Conservation (phyloP, 306 rosid species). For the Gillenia trifoliata region DNA sequence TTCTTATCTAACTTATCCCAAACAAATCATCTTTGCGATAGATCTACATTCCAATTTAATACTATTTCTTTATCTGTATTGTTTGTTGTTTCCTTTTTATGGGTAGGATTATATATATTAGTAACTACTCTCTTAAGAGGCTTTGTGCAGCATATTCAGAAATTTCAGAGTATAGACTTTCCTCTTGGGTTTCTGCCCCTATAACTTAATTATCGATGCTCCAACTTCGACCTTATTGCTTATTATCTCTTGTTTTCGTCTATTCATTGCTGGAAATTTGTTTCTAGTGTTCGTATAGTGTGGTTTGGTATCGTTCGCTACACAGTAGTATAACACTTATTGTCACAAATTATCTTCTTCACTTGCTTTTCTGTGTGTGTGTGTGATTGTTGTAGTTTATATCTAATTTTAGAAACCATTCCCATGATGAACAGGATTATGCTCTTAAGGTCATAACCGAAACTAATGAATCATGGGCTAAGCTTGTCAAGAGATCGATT, state of each 20-base stretch:
- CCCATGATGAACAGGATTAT: constrained; percentile 47
- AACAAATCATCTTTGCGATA: no score
- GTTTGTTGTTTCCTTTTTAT: no score
- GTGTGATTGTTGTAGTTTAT: not conserved
- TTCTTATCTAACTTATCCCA: no score
- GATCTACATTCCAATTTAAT: no score
- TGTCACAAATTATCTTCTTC: not conserved
- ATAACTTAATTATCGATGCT: not conserved
- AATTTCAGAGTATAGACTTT: not conserved
- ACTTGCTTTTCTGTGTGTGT: no score
- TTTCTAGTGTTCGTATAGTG: no score
- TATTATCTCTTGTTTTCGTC: not conserved
- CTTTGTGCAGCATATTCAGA: not conserved
- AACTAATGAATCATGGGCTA: constrained; percentile 87
- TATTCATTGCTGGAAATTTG: not conserved
- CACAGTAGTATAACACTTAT: not conserved
- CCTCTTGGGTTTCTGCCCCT: not conserved
- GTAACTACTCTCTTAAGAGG: no score
- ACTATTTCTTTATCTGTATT: no score
- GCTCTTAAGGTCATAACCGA: constrained; percentile 75
- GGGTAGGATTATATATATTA: no score
- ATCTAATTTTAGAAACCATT: constrained; percentile 2
- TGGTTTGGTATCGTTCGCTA: not conserved
- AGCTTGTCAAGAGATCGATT: constrained; percentile 74
- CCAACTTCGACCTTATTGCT: not conserved